phyloP scores from a whole-genome alignment of 306 rosid genomes.

The Mimosa bimucronata region DNA sequence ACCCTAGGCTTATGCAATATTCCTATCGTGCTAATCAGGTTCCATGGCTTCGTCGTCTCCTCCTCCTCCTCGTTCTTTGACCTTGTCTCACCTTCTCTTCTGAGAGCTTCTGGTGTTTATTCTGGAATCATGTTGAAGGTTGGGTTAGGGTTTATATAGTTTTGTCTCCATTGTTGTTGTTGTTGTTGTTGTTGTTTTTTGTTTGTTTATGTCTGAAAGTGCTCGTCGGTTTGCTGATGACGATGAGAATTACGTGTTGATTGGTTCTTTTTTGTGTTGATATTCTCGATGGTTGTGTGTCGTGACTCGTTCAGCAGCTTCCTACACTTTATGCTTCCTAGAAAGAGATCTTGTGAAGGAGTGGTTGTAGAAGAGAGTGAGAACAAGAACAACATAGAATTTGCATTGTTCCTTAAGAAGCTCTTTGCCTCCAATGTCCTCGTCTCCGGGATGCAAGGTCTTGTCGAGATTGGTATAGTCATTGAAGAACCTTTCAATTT shows the following conservation, averaged over 20 bases:
- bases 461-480: slow-evolving; percentile 84
- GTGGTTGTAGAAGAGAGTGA: slow-evolving; percentile 56
- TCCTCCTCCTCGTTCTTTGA: too few relatives aligned
- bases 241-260: slow-evolving; percentile 16
- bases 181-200: slow-evolving; percentile 37
- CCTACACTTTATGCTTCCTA: slow-evolving; percentile 96
- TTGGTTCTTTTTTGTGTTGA: slow-evolving; percentile 38
- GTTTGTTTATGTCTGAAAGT: slow-evolving; percentile 32
- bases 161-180: too few relatives aligned
- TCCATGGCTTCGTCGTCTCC: too few relatives aligned
- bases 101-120: slow-evolving; percentile 23
- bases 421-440: slow-evolving; percentile 82
- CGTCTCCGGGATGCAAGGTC: slow-evolving; percentile 90
- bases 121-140: slow-evolving; percentile 39
- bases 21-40: too few relatives aligned
- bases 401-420: slow-evolving; percentile 52
- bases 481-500: not conserved
- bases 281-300: slow-evolving; percentile 46
- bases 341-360: slow-evolving; percentile 86
- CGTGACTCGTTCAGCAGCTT: slow-evolving; percentile 58
- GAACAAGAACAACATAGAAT: slow-evolving; percentile 33
- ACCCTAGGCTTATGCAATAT: too few relatives aligned
- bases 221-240: not conserved
- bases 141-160: slow-evolving; percentile 57
- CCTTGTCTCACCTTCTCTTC: too few relatives aligned